Conservation (phyloP, 345 rosid species). For the Erysimum cheiranthoides region DNA sequence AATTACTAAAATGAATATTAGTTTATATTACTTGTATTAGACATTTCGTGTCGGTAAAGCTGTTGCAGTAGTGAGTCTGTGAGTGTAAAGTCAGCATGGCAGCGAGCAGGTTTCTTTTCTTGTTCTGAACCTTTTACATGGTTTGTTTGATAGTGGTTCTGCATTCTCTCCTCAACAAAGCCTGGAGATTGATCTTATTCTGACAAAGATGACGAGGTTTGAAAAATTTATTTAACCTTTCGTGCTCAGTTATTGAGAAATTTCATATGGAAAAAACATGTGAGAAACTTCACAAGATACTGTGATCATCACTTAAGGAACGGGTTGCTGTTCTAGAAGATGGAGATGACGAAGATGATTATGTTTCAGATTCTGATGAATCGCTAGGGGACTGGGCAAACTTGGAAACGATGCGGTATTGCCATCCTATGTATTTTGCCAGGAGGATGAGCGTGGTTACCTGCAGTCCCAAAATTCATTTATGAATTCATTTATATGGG, state of each 20-base stretch:
- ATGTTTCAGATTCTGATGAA: conserved; percentile 65
- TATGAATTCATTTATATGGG: conserved; percentile 55
- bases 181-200: no score
- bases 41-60: no score
- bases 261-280: background rate
- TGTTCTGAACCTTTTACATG: no score
- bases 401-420: conserved; percentile 82
- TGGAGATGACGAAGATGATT: conserved; percentile 63
- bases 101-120: no score
- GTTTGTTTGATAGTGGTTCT: no score
- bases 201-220: conserved; percentile 67
- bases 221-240: background rate
- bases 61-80: no score
- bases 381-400: conserved; percentile 87
- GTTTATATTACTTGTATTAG: no score
- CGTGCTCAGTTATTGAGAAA: conserved; percentile 7
- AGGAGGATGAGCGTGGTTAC: conserved; percentile 65
- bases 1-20: no score
- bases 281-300: background rate
- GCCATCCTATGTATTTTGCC: conserved; percentile 94
- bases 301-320: conserved; percentile 56
- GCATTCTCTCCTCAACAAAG: no score
- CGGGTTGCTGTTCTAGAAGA: conserved; percentile 73
- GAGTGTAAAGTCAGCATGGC: no score
- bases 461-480: background rate